These are phyloP conservation scores for Ustilago esculenta DNA, from an alignment of 1,284 basidiomycete species.

Conservation along the genomic window DNA sequence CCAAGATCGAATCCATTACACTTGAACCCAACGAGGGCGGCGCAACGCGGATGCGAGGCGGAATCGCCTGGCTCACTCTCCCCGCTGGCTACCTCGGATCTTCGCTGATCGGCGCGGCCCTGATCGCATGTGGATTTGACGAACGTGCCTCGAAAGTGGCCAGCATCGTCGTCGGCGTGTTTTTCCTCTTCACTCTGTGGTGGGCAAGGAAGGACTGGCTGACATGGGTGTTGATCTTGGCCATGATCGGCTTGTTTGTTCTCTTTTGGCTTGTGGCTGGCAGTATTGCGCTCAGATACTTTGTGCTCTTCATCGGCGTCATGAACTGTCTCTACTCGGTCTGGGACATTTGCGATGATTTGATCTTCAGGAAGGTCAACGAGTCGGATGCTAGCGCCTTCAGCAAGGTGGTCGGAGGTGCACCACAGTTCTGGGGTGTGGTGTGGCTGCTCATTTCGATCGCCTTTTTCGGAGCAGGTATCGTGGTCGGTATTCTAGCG, in stretches of 20 bases:
- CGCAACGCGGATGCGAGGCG: constrained; percentile 90
- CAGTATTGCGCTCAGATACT: constrained; percentile 67
- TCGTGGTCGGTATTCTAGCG: constrained; percentile 70
- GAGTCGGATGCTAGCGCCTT: constrained; percentile 90
- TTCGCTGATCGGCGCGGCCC: constrained; percentile 81
- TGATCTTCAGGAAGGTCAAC: constrained; percentile 77
- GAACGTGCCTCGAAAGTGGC: constrained; percentile 92
- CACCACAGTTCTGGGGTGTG: constrained; percentile 71
- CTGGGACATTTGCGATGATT: constrained; percentile 75
- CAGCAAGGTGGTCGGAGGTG: constrained; percentile 81
- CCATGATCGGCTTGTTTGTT: constrained; percentile 59
- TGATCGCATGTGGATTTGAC: constrained; percentile 91
- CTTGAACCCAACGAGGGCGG: constrained; percentile 81
- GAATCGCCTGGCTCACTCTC: constrained; percentile 83
- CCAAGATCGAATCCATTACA: constrained; percentile 76
- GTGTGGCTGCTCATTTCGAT: constrained; percentile 87
- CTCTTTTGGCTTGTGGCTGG: constrained; percentile 51
- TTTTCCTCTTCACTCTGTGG: constrained; percentile 93
- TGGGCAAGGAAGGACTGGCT: constrained; percentile 81
- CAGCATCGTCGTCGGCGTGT: constrained; percentile 80
- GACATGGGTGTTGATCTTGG: constrained; percentile 60
- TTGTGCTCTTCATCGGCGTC: constrained; percentile 83
- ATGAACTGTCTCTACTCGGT: constrained; percentile 65
- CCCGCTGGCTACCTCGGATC: constrained; percentile 77
- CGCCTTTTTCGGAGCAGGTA: constrained; percentile 81